These are phyloP conservation scores for Candida sojae DNA, from an alignment of 1,139 yeast genomes.

Conservation along the genomic window DNA sequence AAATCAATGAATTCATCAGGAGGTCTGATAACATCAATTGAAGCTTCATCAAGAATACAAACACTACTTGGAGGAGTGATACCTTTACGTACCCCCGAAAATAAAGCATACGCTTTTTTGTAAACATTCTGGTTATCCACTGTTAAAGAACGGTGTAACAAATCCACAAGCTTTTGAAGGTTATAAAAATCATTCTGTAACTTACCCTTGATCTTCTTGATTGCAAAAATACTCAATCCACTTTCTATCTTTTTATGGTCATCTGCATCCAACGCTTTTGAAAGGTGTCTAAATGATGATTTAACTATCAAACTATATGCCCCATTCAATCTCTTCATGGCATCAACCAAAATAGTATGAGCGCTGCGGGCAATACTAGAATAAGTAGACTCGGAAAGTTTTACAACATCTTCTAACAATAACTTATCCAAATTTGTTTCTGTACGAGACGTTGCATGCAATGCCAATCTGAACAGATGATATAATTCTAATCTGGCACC, in stretches of 20 bases:
- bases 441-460: conserved; percentile 75
- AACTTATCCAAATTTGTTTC: conserved; percentile 68
- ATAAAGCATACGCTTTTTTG: conserved; percentile 50
- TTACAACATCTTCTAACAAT: conserved; percentile 69
- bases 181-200: conserved; percentile 60
- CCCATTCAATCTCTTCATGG: conserved; percentile 74
- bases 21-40: conserved; percentile 60
- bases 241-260: conserved; percentile 67
- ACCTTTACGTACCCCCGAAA: conserved; percentile 46
- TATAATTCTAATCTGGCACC: conserved; percentile 78
- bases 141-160: conserved; percentile 58
- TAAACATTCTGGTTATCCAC: conserved; percentile 61
- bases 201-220: conserved; percentile 55
- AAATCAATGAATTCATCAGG: conserved; percentile 58
- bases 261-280: conserved; percentile 51
- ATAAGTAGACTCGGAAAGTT: conserved; percentile 70
- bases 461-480: conserved; percentile 72
- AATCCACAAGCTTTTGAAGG: conserved; percentile 43
- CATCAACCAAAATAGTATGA: conserved; percentile 65
- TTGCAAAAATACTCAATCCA: conserved; percentile 58
- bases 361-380: conserved; percentile 72
- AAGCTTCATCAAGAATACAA: conserved; percentile 51
- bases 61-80: conserved; percentile 61
- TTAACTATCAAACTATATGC: conserved; percentile 58
- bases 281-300: conserved; percentile 50